Conservation (phyloP, 106 monocot genomes). For the Cymbidium sinense region DNA sequence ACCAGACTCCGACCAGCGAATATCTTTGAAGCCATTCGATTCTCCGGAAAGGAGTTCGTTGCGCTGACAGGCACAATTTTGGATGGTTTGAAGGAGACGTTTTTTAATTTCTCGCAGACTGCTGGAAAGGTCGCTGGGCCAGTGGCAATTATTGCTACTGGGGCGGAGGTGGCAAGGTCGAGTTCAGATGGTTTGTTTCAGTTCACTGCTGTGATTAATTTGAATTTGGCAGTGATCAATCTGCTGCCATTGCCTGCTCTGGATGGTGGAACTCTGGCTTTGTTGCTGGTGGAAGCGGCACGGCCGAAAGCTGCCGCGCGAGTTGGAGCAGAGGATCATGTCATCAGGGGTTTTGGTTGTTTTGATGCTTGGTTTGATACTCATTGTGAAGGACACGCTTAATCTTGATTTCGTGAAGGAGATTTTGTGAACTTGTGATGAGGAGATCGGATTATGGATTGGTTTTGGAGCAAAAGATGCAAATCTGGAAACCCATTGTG, state of each 20-base stretch:
- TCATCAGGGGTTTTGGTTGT: slow-evolving; percentile 74
- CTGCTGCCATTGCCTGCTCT: slow-evolving; percentile 83
- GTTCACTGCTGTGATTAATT: slow-evolving; percentile 81
- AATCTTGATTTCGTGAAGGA: slow-evolving; percentile 93
- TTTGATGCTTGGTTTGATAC: slow-evolving; percentile 59
- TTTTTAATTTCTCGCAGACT: slow-evolving; percentile 81
- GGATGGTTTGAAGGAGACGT: slow-evolving; percentile 80
- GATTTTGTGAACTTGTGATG: slow-evolving; percentile 72
- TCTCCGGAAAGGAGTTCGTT: slow-evolving; percentile 54
- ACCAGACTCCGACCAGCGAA: slow-evolving; percentile 36
- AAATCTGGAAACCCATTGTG: background rate
- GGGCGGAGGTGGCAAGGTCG: slow-evolving; percentile 85
- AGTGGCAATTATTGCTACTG: slow-evolving; percentile 88
- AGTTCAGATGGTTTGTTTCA: slow-evolving; percentile 81
- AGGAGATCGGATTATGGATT: background rate
- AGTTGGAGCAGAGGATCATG: slow-evolving; percentile 90
- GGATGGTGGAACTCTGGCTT: slow-evolving; percentile 82
- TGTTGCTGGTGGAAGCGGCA: slow-evolving; percentile 72
- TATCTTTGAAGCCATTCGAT: slow-evolving; percentile 34
- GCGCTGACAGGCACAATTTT: slow-evolving; percentile 40
- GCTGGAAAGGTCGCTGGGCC: slow-evolving; percentile 87
- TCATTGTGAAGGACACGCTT: slow-evolving; percentile 86
- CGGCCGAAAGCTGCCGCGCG: slow-evolving; percentile 80
- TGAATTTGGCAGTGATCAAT: slow-evolving; percentile 85
- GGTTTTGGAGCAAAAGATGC: too few species aligned